These are phyloP conservation scores for Pharnaceum exiguum DNA, from an alignment of 148 eudicot genomes.

Conservation along the genomic window DNA sequence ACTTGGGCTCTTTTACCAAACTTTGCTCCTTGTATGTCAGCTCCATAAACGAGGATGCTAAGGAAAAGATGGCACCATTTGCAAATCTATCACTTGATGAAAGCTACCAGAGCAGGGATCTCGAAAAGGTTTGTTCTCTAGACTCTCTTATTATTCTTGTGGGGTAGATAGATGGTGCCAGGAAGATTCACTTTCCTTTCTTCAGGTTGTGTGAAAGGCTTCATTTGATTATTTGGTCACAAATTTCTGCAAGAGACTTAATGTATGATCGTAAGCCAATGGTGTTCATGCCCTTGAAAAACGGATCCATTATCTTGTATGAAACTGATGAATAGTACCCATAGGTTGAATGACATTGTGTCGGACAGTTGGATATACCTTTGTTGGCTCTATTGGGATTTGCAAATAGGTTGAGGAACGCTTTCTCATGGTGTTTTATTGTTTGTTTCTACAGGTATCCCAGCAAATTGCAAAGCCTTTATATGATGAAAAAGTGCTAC, in stretches of 20 bases:
- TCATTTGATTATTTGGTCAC: too few species aligned
- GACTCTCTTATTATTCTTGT: background rate
- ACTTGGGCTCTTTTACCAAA: background rate
- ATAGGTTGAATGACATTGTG: background rate
- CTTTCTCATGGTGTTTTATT: background rate
- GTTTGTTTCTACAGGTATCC: slow-evolving; percentile 57
- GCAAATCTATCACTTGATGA: slow-evolving; percentile 59
- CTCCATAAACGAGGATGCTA: slow-evolving; percentile 69
- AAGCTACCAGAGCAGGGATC: slow-evolving; percentile 95
- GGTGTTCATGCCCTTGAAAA: too few species aligned
- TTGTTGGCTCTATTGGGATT: background rate
- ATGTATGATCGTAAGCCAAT: too few species aligned
- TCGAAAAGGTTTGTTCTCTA: slow-evolving; percentile 69
- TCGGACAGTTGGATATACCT: background rate
- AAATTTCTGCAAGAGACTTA: too few species aligned
- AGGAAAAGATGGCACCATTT: slow-evolving; percentile 82
- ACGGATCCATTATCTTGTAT: too few species aligned
- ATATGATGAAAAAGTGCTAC: slow-evolving; percentile 77
- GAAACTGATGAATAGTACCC: too few species aligned
- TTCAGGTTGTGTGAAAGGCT: too few species aligned
- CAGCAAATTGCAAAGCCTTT: slow-evolving; percentile 77
- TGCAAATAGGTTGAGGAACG: background rate
- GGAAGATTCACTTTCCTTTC: background rate
- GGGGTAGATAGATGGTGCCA: background rate
- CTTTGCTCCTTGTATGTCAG: slow-evolving; percentile 30